Base-by-base conservation (phyloP, 768 basidiomycete species). In the Lentinus brumalis region DNA sequence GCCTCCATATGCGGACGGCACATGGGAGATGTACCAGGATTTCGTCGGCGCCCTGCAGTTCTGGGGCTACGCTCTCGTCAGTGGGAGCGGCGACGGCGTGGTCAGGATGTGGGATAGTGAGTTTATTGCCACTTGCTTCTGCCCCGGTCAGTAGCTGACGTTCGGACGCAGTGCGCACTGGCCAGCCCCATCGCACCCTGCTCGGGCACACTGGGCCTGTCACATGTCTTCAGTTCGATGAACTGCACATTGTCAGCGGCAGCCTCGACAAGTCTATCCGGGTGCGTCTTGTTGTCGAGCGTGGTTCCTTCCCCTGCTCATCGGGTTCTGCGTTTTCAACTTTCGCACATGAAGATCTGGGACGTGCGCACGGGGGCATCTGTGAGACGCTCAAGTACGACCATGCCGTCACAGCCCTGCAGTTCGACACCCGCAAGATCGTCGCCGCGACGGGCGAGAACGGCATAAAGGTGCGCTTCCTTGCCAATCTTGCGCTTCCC, bases 41-140 rank as follows among this genome's bases (percentile, higher is more conserved):
- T 98, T 96, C 71, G 94, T 99, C 8, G 97, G 97, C 2, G 94
- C 91, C 4, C 90, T 98, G 45, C 97, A 98, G 72, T 98, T 98
- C 73, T 98, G 97, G 96, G 96, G 95, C 4, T 96, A 97, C 71
- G 97, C 94, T 1, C 83, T 99, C 39, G 94, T 98, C 5, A 97
- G 94, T 66, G 97, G 96, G 2, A 97, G 94, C 67, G 96, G 94
- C 1, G 97, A 99, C 72, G 95, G 96, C 40, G 96, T 91, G 3
- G 96, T 98, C 32, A 78, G 97, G 65, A 98, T 99, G 96, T 99
- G 97, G 97, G 97, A 99, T 71, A 98, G 95, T 96, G 71, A 83
- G 94, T 86, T 26, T 35, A 35, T 35, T 35, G 35, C 35, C 35
- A 35, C 31, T 50, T 50, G 39, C 35, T 15, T 57, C 14, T 16